Conservation (phyloP, 805 yeast genomes). For the Yarrowia sp. region DNA sequence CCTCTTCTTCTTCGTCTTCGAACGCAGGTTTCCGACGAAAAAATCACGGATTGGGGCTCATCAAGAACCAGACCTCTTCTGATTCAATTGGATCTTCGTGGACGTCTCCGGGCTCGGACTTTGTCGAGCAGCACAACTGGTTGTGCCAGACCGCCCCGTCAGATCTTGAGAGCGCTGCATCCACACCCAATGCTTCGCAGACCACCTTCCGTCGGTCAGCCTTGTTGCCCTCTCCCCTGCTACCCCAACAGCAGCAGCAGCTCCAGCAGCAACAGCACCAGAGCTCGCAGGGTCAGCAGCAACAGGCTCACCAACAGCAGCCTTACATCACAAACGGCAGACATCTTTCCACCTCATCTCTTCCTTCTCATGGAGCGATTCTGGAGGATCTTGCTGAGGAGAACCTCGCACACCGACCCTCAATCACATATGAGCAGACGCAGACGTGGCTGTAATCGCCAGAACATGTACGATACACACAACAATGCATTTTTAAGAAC, state of each 20-base stretch:
- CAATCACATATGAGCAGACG: not conserved
- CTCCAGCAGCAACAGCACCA: not conserved
- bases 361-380: slow-evolving; percentile 21
- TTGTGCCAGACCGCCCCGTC: slow-evolving; percentile 27
- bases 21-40: not conserved
- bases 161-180: not conserved
- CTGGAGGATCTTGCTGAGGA: slow-evolving; percentile 28
- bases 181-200: slow-evolving; percentile 4
- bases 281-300: not conserved
- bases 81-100: slow-evolving; percentile 32
- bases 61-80: slow-evolving; percentile 27
- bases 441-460: not conserved
- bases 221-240: slow-evolving; percentile 29
- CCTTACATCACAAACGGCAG: slow-evolving; percentile 1
- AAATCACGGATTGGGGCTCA: slow-evolving; percentile 13
- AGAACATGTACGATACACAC: not conserved
- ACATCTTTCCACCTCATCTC: slow-evolving; percentile 11
- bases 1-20: slow-evolving; percentile 1
- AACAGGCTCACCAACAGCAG: not conserved
- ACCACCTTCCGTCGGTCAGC: slow-evolving; percentile 26
- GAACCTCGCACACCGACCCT: not conserved
- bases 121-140: slow-evolving; percentile 35
- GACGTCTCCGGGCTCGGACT: slow-evolving; percentile 30
- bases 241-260: slow-evolving; percentile 3
- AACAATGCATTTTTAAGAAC: not conserved